phyloP scores from a whole-genome alignment of 805 yeast genomes.

The Yarrowia hollandica region DNA sequence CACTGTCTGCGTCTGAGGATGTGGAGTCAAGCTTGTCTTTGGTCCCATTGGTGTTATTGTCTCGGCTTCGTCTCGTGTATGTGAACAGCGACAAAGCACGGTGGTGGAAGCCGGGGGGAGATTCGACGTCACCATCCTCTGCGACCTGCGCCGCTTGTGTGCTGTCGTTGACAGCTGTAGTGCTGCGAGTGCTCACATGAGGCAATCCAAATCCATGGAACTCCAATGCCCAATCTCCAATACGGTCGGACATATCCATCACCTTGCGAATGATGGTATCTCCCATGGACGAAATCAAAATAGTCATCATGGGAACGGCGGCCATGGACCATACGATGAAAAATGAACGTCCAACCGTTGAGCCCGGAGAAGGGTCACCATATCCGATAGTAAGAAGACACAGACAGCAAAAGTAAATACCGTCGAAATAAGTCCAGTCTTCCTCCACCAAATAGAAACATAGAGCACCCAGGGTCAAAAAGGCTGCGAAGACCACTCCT shows the following conservation, averaged over 20 bases:
- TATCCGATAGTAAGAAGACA: constrained; percentile 82
- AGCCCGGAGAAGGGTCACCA: constrained; percentile 68
- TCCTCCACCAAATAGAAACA: constrained; percentile 59
- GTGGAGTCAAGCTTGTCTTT: neutral
- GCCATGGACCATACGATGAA: constrained; percentile 78
- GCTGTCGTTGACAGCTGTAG: neutral
- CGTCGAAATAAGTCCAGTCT: constrained; percentile 68
- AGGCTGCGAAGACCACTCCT: constrained; percentile 48
- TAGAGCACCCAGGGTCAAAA: constrained; percentile 74
- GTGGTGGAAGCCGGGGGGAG: neutral
- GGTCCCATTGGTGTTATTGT: neutral
- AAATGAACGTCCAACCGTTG: constrained; percentile 67
- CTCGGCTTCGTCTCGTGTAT: too few relatives aligned
- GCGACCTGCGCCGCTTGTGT: neutral
- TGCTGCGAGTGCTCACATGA: neutral
- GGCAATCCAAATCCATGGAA: constrained; percentile 7
- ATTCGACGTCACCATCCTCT: neutral
- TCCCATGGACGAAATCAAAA: constrained; percentile 70
- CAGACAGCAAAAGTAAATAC: constrained; percentile 73
- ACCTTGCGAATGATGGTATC: constrained; percentile 47
- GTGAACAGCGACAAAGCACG: constrained; percentile 6
- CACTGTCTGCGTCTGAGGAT: neutral
- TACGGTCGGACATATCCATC: constrained; percentile 30
- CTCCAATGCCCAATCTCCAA: constrained; percentile 32
- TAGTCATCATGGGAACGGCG: constrained; percentile 87